Conservation (phyloP, 2,329 filamentous ascomycete species). For the Xylaria sp. region DNA sequence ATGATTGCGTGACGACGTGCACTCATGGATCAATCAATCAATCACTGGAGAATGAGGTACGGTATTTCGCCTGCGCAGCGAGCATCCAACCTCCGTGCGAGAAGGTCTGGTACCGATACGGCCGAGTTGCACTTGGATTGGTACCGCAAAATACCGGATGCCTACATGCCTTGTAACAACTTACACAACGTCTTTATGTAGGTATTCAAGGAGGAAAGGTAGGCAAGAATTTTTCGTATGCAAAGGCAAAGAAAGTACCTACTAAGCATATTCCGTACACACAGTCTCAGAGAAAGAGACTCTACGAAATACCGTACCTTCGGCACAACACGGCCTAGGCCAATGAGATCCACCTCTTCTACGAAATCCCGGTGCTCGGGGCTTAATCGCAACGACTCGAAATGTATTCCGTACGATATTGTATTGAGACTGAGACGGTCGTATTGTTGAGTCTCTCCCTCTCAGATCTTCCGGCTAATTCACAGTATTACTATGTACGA, state of each 20-base stretch:
- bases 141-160: not conserved
- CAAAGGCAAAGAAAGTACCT: too few species aligned
- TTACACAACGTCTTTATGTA: not conserved
- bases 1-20: conserved; percentile 3
- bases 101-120: conserved; percentile 8
- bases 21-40: not conserved
- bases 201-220: not conserved
- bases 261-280: too few species aligned
- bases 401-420: not conserved
- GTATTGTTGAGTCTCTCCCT: not conserved
- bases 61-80: not conserved
- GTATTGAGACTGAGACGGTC: not conserved
- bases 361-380: not conserved
- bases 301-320: not conserved
- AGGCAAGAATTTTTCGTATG: too few species aligned
- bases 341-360: not conserved
- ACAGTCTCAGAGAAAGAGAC: too few species aligned
- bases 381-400: not conserved
- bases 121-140: not conserved
- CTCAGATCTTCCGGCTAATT: not conserved
- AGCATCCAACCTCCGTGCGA: not conserved
- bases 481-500: not conserved
- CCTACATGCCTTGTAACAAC: not conserved
- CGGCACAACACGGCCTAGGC: not conserved
- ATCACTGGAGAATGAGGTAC: too few species aligned